phyloP scores from a whole-genome alignment of 2,329 filamentous ascomycete genomes.

The Ophiostoma ips region DNA sequence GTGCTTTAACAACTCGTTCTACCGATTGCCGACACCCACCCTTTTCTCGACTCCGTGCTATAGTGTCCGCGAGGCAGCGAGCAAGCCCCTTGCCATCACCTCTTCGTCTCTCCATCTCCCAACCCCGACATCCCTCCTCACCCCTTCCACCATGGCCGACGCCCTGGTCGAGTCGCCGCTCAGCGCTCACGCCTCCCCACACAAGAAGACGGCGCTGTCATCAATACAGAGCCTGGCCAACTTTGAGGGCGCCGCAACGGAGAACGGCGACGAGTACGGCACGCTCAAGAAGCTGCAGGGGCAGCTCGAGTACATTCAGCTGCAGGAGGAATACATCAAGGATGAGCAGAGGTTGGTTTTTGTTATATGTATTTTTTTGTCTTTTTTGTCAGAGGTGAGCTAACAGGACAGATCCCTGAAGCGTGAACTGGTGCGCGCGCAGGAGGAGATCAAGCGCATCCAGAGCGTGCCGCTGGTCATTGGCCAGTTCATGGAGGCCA shows the following conservation, averaged over 20 bases:
- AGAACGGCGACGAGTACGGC: slow-evolving; percentile 84
- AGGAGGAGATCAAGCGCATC: slow-evolving; percentile 99
- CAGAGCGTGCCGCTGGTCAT: slow-evolving; percentile 97
- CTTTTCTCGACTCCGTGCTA: too few species aligned
- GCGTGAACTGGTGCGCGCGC: slow-evolving; percentile 88
- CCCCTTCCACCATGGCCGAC: slow-evolving; percentile 57
- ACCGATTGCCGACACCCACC: too few species aligned
- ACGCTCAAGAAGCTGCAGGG: slow-evolving; percentile 92
- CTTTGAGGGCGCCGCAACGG: slow-evolving; percentile 68
- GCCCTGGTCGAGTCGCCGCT: slow-evolving; percentile 69
- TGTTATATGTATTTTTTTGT: not conserved
- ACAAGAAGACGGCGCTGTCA: slow-evolving; percentile 67
- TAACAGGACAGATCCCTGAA: slow-evolving; percentile 61
- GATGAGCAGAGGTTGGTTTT: slow-evolving; percentile 75
- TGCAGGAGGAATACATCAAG: slow-evolving; percentile 99
- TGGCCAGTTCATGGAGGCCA: slow-evolving; percentile 99
- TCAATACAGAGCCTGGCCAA: slow-evolving; percentile 83
- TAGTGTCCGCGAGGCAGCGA: not conserved
- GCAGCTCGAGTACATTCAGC: slow-evolving; percentile 94
- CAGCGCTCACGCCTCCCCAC: slow-evolving; percentile 52
- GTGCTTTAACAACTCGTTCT: too few species aligned
- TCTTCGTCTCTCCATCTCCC: not conserved
- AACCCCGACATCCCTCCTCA: not conserved
- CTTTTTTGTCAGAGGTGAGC: too few species aligned
- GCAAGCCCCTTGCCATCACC: not conserved